A percentile compares a stretch with the other conserved stretches of the same genome.
These are phyloP conservation scores for Solanum hybrid DNA, from an alignment of 305 asterid genomes.

Conservation along the genomic window DNA sequence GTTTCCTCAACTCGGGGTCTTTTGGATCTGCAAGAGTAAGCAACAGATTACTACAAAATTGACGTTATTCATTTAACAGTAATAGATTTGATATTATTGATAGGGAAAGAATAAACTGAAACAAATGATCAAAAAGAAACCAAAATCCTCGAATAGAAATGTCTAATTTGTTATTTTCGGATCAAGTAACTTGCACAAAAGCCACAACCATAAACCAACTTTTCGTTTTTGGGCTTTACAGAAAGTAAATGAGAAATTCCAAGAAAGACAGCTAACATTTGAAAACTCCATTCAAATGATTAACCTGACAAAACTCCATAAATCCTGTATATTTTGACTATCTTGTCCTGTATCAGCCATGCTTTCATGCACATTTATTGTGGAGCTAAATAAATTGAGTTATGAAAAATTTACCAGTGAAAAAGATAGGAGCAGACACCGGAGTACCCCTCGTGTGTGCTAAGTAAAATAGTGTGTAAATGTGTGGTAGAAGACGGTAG, in stretches of 20 bases:
- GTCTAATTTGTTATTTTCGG: background rate
- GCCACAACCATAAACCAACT: background rate
- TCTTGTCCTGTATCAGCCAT: background rate
- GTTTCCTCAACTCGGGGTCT: conserved; percentile 63
- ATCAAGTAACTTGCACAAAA: background rate
- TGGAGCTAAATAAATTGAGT: conserved; percentile 4
- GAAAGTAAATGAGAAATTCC: background rate
- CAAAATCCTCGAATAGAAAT: background rate
- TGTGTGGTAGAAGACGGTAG: conserved; percentile 79
- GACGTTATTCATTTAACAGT: background rate
- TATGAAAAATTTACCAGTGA: conserved; percentile 46
- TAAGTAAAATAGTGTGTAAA: conserved; percentile 78
- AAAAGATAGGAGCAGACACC: conserved; percentile 78
- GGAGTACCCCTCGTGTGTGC: conserved; percentile 81
- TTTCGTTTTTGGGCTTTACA: background rate
- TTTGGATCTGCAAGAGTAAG: conserved; percentile 60
- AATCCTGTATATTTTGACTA: background rate
- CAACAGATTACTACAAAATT: background rate
- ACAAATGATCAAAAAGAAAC: background rate
- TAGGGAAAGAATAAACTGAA: background rate
- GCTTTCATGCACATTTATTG: conserved; percentile 1
- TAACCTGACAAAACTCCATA: background rate
- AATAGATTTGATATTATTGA: background rate
- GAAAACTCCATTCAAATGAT: background rate
- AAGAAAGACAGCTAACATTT: background rate